Evolutionary conservation across 257 asterid genomes (phyloP).

Genomic region (Datura wrightii): DNA sequence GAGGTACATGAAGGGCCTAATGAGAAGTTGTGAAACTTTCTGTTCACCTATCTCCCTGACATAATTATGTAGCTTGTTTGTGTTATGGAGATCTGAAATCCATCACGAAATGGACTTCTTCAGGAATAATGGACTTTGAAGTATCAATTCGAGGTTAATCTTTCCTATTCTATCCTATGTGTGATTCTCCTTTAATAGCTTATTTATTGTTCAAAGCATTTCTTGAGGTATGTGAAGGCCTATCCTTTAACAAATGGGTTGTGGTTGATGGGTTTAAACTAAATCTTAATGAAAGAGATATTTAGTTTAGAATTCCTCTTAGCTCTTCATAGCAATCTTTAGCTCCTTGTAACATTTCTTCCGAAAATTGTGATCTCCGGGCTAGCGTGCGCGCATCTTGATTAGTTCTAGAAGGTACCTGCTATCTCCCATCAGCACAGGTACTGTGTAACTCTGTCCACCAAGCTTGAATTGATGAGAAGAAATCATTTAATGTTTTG

Average conservation of each 20-base stretch:
- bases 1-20: not conserved
- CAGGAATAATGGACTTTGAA: not conserved
- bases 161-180: not conserved
- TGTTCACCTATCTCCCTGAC: not conserved
- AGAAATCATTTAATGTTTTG: too few relatives aligned
- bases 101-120: not conserved
- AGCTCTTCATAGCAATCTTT: not conserved
- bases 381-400: too few relatives aligned
- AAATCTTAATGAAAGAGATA: not conserved
- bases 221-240: not conserved
- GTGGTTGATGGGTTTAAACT: not conserved
- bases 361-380: not conserved
- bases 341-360: not conserved
- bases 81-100: not conserved
- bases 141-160: not conserved
- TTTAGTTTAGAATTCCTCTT: not conserved
- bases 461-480: too few relatives aligned
- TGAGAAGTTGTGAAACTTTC: not conserved
- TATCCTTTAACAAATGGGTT: not conserved
- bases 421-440: too few relatives aligned
- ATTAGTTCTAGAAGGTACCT: too few relatives aligned
- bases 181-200: not conserved
- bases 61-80: not conserved
- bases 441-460: too few relatives aligned
- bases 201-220: not conserved